Conservation (phyloP, 805 yeast genomes). For the Jamesozyma hellenica region DNA sequence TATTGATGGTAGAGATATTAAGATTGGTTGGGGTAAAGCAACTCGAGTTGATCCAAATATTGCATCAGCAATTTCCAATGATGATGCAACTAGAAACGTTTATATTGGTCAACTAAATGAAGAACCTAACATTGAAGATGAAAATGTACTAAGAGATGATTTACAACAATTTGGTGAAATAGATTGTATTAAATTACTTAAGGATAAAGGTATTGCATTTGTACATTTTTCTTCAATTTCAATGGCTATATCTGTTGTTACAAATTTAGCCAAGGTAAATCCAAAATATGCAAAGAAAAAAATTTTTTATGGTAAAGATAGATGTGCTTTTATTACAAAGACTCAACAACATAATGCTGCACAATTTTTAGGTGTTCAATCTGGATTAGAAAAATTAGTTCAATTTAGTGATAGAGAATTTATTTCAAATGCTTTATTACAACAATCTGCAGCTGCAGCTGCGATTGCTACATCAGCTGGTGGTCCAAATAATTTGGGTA, state of each 20-base stretch:
- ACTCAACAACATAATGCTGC: conserved; percentile 97
- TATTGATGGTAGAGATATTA: conserved; percentile 70
- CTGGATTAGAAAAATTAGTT: conserved; percentile 67
- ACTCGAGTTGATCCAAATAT: conserved; percentile 67
- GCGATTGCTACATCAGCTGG: conserved; percentile 93
- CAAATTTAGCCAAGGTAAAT: conserved; percentile 51
- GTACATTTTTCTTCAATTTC: conserved; percentile 80
- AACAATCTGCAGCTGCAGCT: conserved; percentile 96
- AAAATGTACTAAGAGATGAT: conserved; percentile 56
- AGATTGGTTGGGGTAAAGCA: conserved; percentile 90
- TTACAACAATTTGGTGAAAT: conserved; percentile 68
- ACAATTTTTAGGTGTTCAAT: conserved; percentile 82
- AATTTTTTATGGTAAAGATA: conserved; percentile 85
- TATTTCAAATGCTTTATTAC: conserved; percentile 66
- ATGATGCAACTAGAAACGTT: conserved; percentile 89
- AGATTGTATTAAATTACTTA: conserved; percentile 71
- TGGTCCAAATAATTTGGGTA: conserved; percentile 84
- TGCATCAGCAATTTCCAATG: conserved; percentile 63
- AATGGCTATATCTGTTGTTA: conserved; percentile 79
- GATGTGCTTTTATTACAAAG: conserved; percentile 89
- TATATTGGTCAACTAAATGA: conserved; percentile 73
- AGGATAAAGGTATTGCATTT: conserved; percentile 79
- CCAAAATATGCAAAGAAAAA: conserved; percentile 67
- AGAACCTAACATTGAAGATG: conserved; percentile 35
- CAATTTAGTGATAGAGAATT: conserved; percentile 54